Evolutionary conservation across 148 eudicot species (phyloP).

Genomic region (Amaranthus palmeri): DNA sequence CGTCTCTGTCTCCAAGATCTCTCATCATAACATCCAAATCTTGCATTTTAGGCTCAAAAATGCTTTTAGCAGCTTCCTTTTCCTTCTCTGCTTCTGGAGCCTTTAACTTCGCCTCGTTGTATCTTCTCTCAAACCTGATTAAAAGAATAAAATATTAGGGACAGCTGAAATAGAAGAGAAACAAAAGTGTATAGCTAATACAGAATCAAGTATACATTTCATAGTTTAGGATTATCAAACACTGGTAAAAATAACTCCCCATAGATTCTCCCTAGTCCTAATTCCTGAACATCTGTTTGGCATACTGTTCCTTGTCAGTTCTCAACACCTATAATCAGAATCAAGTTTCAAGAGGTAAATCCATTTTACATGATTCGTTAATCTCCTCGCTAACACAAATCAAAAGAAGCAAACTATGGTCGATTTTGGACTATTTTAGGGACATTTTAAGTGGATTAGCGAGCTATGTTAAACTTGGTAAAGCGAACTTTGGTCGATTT

Average conservation of each 20-base stretch:
- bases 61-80: conserved; percentile 42
- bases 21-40: conserved; percentile 98
- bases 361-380: neutral
- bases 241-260: neutral
- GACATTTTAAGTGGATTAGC: neutral
- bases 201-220: neutral
- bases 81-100: conserved; percentile 47
- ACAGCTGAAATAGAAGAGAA: conserved; percentile 11
- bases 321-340: neutral
- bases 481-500: too few species aligned
- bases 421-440: neutral
- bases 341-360: neutral
- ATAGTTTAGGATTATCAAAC: neutral
- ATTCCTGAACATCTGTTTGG: neutral
- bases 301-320: neutral
- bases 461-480: neutral
- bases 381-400: neutral
- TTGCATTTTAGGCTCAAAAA: conserved; percentile 52
- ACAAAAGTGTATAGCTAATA: neutral
- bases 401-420: neutral
- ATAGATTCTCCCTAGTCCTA: neutral
- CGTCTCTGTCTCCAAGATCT: conserved; percentile 80
- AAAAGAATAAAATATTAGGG: conserved; percentile 8
- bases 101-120: conserved; percentile 52
- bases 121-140: conserved; percentile 63